Percentiles rank a stretch among this genome's conserved stretches.
Evolutionary conservation across 2,329 filamentous ascomycete genomes (phyloP).

Genomic region (Ophiocordyceps polyrhachis-furcata): DNA sequence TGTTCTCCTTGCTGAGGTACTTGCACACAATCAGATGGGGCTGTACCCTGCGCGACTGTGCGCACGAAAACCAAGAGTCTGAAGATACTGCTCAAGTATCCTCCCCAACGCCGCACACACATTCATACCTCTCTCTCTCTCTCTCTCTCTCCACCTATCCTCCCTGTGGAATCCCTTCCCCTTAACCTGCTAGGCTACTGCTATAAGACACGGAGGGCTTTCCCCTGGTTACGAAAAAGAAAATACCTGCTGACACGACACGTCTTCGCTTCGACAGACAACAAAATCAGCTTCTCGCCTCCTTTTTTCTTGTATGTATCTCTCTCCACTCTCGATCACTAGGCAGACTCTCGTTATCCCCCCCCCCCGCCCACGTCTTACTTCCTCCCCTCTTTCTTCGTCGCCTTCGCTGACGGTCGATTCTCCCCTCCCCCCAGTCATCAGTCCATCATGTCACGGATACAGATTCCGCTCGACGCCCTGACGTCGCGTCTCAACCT

Average conservation of each 20-base stretch:
- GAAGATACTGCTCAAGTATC: too few relatives aligned
- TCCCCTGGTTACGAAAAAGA: not conserved
- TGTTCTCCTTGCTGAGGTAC: too few relatives aligned
- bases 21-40: too few relatives aligned
- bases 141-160: too few relatives aligned
- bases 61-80: too few relatives aligned
- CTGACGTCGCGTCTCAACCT: conserved; percentile 83
- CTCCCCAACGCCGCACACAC: too few relatives aligned
- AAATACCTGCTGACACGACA: not conserved
- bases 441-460: conserved; percentile 48
- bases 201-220: too few relatives aligned
- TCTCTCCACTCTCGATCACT: not conserved
- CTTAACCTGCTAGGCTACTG: too few relatives aligned
- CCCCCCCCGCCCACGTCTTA: not conserved
- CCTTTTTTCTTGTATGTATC: not conserved
- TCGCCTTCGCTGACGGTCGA: not conserved
- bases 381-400: not conserved
- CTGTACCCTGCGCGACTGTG: too few relatives aligned
- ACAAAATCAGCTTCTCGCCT: not conserved
- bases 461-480: conserved; percentile 82
- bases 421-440: too few relatives aligned
- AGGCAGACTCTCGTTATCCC: not conserved
- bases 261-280: not conserved
- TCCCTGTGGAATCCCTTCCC: too few relatives aligned
- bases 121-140: too few relatives aligned